These are phyloP conservation scores for Cryoendolithus antarcticus DNA, from an alignment of 2,329 filamentous ascomycete species.

Conservation along the genomic window DNA sequence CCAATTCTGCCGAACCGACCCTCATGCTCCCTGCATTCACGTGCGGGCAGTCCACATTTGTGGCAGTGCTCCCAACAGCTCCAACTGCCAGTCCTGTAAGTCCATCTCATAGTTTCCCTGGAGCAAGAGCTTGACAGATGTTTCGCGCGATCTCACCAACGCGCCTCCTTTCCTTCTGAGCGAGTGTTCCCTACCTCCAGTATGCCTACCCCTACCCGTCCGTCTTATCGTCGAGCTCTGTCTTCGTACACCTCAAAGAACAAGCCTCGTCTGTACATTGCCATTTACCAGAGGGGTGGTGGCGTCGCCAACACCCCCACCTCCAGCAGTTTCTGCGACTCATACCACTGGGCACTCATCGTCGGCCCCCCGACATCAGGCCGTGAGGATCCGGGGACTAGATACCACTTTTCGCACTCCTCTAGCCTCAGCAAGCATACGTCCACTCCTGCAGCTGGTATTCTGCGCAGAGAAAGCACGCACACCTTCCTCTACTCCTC, in stretches of 20 bases:
- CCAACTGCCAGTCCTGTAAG: no score
- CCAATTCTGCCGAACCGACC: no score
- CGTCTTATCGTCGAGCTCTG: constrained; percentile 1
- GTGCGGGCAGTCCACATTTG: no score
- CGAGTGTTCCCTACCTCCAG: neutral
- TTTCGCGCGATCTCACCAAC: no score
- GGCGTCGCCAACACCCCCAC: neutral
- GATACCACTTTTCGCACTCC: constrained; percentile 2
- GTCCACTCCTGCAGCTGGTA: neutral
- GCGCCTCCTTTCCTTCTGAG: no score
- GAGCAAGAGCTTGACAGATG: no score
- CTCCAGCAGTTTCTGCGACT: neutral
- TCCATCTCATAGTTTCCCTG: no score
- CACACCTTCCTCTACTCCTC: neutral
- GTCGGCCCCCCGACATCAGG: constrained; percentile 1
- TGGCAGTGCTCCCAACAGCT: no score
- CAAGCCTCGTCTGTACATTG: constrained; percentile 2
- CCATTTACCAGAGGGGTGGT: constrained; percentile 1
- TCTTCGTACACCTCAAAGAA: constrained; percentile 1
- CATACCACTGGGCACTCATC: constrained; percentile 3
- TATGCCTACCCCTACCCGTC: constrained; percentile 1
- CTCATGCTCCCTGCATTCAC: no score
- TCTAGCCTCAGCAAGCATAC: neutral
- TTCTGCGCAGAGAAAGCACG: neutral
- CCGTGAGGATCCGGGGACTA: neutral